Evolutionary conservation across 176 grass and related monocot species (phyloP), one percentile per base, ranked within the genome.

Genomic region (bread wheat (Triticum aestivum)): DNA sequence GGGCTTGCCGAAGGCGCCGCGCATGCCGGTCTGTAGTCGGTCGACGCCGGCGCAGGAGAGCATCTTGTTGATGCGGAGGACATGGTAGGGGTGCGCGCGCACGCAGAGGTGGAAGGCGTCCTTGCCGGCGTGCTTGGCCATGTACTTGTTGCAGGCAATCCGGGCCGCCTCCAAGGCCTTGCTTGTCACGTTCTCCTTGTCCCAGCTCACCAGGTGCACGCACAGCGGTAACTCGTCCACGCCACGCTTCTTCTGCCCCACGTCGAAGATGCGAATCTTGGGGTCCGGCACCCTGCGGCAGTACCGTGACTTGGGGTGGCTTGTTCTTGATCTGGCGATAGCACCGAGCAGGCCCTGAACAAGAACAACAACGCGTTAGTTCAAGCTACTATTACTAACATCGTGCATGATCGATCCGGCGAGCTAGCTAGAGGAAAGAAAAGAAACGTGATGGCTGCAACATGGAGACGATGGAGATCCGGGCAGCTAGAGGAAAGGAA

Each of bases 111-210:
- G 90, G 83, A 92, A 92, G 24, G 87, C 61, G 61, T 91, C 82
- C 72, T 88, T 88, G 0, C 90, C 90, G 1, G 72, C 90, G 52
- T 52, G 70, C 83, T 92, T 92, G 32, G 90, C 52, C 87, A 92
- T 92, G 81, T 92, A 92, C 86, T 92, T 89, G 90, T 89, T 92
- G 79, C 86, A 88, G n/a, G 86, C 90, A 70, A 92, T 92, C 29
- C 86, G 83, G 17, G 86, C 86, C 61, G 86, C 86, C 73, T 92
- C 83, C 34, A 92, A 83, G 1, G 83, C 79, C 74, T 92, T 87
- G 77, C 90, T 91, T 2, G 81, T 63, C 12, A 91, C 86, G 42
- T 91, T 91, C 86, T 92, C 90, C 74, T 92, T 89, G 79, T 92
- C 90, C 90, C 87, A 92, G 70, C 83, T 86, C 65, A 86, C 83